Evolutionary conservation across 495 filamentous ascomycete species (phyloP), one percentile per base, ranked within the genome.

Genomic region (Daldinia loculata): DNA sequence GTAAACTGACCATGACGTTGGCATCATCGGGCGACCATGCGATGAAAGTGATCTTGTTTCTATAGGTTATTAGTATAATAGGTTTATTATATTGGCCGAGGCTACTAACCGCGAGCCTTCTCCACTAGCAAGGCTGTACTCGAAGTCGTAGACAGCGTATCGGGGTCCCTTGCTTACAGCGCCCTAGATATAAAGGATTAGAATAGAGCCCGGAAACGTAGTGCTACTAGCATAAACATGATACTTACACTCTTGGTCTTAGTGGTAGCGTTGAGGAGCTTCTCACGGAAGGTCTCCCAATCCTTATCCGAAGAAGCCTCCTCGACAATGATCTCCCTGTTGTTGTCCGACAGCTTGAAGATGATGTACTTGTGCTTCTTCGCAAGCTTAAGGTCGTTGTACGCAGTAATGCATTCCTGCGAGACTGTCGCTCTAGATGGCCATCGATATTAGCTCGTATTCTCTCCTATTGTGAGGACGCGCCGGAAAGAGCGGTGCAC

Each of bases 21-120:
- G 93, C 90, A 77, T 94, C 88, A 85, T 91, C 89, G 53, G 95
- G 95, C 63, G 91, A 92, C 94, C 94, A 99, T 66, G 91, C 87
- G 77, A 98, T 92, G 85, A 98, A 97, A 72, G 92, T 90, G 75
- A 99, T 95, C 88, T 99, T 99, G 88, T 87, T 94, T 82, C 95
- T 95, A 74, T 29, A 43, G 6, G 6, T 9, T 61, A 56, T 80
- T 55, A 81, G 73, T 17, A 51, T 61, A n/a, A 22, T 34, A 19
- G 0, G 6, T 3, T 52, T 36, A 27, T 12, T 22, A 24, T 19
- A 14, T 56, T 8, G n/a, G 19, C 0, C 24, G 32, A 24, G 12
- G 63, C 24, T 19, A 76, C 84, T 67, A 84, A 94, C 92, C 93
- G 87, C 77, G 85, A 89, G 76, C 95, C 94, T 83, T 98, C 95